A percentile compares a stretch with the other conserved stretches of the same genome.
Evolutionary conservation across 176 grass and related monocot species (phyloP).

Genomic region (Phyllostachys edulis): DNA sequence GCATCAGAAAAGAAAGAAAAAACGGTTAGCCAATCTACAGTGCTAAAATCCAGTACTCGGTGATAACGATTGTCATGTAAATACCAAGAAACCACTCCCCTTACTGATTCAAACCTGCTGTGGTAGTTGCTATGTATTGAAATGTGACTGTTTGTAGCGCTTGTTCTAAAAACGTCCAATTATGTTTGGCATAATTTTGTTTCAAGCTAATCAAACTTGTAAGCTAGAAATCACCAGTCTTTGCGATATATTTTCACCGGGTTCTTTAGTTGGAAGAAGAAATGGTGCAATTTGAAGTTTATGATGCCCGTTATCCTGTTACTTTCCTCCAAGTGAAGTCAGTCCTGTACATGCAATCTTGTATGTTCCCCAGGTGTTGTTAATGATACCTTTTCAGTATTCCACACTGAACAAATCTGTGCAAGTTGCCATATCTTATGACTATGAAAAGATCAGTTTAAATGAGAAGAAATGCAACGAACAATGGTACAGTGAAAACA

Average conservation of each 20-base stretch:
- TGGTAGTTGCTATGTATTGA: neutral
- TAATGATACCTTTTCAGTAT: neutral
- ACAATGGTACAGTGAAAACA: neutral
- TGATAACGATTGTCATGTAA: conserved; percentile 28
- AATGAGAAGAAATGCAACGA: neutral
- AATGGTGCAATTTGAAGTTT: neutral
- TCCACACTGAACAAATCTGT: neutral
- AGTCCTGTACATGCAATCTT: neutral
- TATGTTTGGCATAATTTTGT: conserved; percentile 26
- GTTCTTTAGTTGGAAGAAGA: conserved; percentile 1
- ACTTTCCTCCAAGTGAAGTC: neutral
- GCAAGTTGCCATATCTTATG: neutral
- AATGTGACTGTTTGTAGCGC: conserved; percentile 1
- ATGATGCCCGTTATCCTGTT: neutral
- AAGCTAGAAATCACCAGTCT: neutral
- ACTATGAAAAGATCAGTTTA: neutral
- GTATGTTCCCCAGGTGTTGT: neutral
- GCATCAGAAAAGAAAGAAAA: conserved; percentile 13
- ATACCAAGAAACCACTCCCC: conserved; percentile 21
- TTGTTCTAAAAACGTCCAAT: neutral
- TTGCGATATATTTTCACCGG: neutral
- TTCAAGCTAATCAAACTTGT: neutral
- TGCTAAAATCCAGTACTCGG: neutral
- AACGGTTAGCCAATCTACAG: neutral
- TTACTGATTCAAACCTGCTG: neutral